Evolutionary conservation across 1,284 basidiomycete species (phyloP).

Genomic region (Ustilago trichophora): DNA sequence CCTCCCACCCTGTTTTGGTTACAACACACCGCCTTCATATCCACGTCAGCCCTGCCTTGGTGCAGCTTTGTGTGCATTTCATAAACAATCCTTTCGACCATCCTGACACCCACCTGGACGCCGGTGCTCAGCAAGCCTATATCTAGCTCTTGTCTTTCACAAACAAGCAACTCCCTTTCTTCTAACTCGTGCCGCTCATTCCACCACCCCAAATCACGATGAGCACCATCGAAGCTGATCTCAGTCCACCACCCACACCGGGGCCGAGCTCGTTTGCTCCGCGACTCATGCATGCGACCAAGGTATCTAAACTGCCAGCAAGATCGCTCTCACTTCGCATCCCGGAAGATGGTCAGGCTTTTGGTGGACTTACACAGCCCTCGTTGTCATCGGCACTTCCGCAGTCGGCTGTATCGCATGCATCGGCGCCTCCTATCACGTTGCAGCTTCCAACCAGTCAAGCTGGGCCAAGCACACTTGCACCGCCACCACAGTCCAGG

Average conservation of each 20-base stretch:
- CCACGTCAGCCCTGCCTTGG: neutral
- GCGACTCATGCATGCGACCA: slow-evolving; percentile 3
- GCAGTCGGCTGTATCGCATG: neutral
- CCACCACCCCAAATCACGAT: slow-evolving; percentile 1
- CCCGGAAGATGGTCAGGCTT: slow-evolving; percentile 32
- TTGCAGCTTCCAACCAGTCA: slow-evolving; percentile 8
- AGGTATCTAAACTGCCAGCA: slow-evolving; percentile 5
- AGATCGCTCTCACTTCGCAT: slow-evolving; percentile 38
- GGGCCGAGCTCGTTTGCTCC: slow-evolving; percentile 43
- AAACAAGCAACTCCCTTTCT: neutral
- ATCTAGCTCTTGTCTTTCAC: neutral
- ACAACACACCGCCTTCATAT: slow-evolving; percentile 1
- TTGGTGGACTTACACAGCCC: slow-evolving; percentile 29
- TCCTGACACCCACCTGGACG: neutral
- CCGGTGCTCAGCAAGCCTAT: neutral
- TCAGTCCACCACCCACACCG: slow-evolving; percentile 39
- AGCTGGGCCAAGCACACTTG: slow-evolving; percentile 11
- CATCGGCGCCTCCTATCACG: slow-evolving; percentile 11
- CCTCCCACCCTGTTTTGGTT: slow-evolving; percentile 5
- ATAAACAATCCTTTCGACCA: neutral
- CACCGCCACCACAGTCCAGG: slow-evolving; percentile 11
- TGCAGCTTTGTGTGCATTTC: neutral
- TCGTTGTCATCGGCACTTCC: slow-evolving; percentile 9
- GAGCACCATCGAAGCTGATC: slow-evolving; percentile 6
- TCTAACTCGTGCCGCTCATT: neutral